Conservation (phyloP, 208 protist genomes). For the Trypanosoma scelopori region DNA sequence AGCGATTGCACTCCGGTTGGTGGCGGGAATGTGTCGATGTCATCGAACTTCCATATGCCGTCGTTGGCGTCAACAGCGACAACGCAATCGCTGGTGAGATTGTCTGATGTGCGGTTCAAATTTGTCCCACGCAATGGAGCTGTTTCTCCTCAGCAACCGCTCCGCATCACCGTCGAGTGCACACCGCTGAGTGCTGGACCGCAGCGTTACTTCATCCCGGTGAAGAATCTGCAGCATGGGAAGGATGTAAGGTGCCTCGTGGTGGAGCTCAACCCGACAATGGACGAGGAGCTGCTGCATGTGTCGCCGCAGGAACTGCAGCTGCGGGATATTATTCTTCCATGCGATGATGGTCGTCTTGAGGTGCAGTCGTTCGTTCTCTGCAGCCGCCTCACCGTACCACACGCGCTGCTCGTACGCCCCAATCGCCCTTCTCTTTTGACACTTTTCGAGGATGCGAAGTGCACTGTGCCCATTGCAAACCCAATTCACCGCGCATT, state of each 20-base stretch:
- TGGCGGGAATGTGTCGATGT: not conserved
- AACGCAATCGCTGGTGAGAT: slow-evolving; percentile 31
- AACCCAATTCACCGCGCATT: slow-evolving; percentile 61
- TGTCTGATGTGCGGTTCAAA: slow-evolving; percentile 75
- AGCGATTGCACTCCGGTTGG: not conserved
- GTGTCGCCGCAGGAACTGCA: slow-evolving; percentile 59
- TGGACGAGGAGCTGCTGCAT: slow-evolving; percentile 61
- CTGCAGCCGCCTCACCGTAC: slow-evolving; percentile 52
- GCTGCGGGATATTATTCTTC: slow-evolving; percentile 70
- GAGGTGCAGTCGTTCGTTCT: slow-evolving; percentile 72
- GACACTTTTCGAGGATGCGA: slow-evolving; percentile 67
- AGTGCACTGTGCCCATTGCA: slow-evolving; percentile 61
- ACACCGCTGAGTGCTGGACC: slow-evolving; percentile 68
- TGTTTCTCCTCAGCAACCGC: slow-evolving; percentile 40
- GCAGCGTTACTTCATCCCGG: slow-evolving; percentile 83
- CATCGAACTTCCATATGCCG: too few relatives aligned
- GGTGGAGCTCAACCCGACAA: slow-evolving; percentile 73
- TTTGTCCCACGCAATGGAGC: slow-evolving; percentile 72
- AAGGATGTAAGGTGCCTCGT: slow-evolving; percentile 69
- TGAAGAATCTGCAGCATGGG: slow-evolving; percentile 74
- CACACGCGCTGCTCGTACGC: slow-evolving; percentile 71
- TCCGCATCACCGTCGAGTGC: slow-evolving; percentile 79
- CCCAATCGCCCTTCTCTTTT: slow-evolving; percentile 77
- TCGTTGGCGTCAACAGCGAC: too few relatives aligned
- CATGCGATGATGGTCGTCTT: slow-evolving; percentile 45